Base-by-base conservation (phyloP, 164 flowering plant genomes). In the Annona squamosa region DNA sequence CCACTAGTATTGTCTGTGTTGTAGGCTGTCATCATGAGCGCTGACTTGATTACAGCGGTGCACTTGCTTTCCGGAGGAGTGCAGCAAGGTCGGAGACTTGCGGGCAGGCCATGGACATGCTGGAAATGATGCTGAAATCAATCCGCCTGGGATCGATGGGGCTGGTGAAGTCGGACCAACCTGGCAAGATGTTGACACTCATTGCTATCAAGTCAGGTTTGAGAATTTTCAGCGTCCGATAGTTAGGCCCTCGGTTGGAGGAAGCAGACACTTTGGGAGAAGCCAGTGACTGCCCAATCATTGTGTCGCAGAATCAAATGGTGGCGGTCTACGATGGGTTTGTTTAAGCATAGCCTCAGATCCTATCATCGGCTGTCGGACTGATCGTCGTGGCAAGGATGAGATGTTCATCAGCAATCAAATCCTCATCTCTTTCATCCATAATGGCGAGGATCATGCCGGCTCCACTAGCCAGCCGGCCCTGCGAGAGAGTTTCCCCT, bases 91-190 rank as follows among this genome's bases (percentile, higher is more conserved):
- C 96, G 63, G 90, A 84, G 37, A 87, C 78, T 48, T 93, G 98
- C 2, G 98, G 98, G 77, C 97, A 90, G 17, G 98, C 83, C 98
- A 93, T 93, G 4, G 98, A 93, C 46, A 97, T 93, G 1, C 98
- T 97, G 0, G 97, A 92, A 19, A 93, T 80, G 46, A 91, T 89
- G 84, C 87, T 91, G 84, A 87, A 93, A 46, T 47, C 77, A 6
- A 88, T 90, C 1, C 80, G 81, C 62, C 98, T 78, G 1, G 66
- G 75, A 72, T 93, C 98, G 0, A 92, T 87, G 4, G 98, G 97
- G 17, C 90, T 87, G 4, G 69, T 82, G 37, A 75, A 76, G 0
- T 87, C 90, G 0, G 93, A 81, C 98, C 98, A 93, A 4, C 90
- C 94, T 0, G 98, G 97, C 18, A 91, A 78, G 74, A 93, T 91